Percentiles rank a stretch among this genome's conserved stretches.
Conservation (phyloP, 768 basidiomycete species). For the Thelephora ganbajun region DNA sequence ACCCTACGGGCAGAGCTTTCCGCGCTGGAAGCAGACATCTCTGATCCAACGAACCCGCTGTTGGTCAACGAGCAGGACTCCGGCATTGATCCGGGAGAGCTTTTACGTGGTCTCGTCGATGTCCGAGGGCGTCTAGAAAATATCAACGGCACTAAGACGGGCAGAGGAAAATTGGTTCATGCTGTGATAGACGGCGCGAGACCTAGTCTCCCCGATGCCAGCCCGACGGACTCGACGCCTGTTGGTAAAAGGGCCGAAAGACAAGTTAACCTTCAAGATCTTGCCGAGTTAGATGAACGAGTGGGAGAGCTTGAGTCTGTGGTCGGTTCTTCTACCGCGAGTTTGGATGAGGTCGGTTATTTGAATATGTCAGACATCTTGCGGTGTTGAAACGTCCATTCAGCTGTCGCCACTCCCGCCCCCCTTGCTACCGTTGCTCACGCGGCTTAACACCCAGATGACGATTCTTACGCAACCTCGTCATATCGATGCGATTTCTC, state of each 20-base stretch:
- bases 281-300: conserved; percentile 72
- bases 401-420: conserved; percentile 63
- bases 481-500: conserved; percentile 89
- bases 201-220: not conserved
- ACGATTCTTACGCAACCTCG: conserved; percentile 87
- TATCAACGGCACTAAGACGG: conserved; percentile 51
- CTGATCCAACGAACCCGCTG: conserved; percentile 64
- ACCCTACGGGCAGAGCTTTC: conserved; percentile 64
- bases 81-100: conserved; percentile 56
- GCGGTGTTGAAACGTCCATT: not conserved
- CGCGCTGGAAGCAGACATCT: conserved; percentile 70
- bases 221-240: not conserved
- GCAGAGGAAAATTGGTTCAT: conserved; percentile 48
- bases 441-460: conserved; percentile 73
- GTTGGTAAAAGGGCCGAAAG: conserved; percentile 11
- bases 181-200: conserved; percentile 28
- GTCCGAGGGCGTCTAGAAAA: conserved; percentile 56
- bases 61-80: conserved; percentile 45
- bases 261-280: conserved; percentile 18
- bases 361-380: not conserved
- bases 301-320: conserved; percentile 73
- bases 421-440: conserved; percentile 71
- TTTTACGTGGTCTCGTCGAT: conserved; percentile 67
- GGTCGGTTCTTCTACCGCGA: conserved; percentile 68
- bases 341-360: conserved; percentile 64